A percentile compares a stretch with the other conserved stretches of the same genome.
Conservation (phyloP, 805 yeast genomes). For the Ogataea trehaloabstinens region DNA sequence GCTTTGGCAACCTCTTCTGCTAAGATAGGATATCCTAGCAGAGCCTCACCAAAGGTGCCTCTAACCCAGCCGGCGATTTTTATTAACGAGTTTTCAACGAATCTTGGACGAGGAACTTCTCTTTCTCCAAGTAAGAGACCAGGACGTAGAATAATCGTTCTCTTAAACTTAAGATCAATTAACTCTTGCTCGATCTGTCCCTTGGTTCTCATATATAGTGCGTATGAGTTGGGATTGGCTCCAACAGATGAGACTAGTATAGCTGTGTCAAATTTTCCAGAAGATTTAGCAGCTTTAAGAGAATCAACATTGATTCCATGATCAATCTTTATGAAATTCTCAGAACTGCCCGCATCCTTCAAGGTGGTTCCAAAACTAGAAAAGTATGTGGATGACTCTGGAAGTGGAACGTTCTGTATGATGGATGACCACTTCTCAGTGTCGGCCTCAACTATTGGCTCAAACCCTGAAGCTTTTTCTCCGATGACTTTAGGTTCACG, state of each 20-base stretch:
- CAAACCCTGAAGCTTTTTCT: conserved; percentile 10
- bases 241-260: conserved; percentile 67
- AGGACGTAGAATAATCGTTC: conserved; percentile 74
- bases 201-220: conserved; percentile 65
- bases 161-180: conserved; percentile 59
- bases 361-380: conserved; percentile 77
- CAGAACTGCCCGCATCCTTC: conserved; percentile 70
- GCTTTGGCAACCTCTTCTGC: conserved; percentile 67
- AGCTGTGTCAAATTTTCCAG: conserved; percentile 60
- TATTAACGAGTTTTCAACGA: conserved; percentile 31
- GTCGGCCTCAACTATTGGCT: conserved; percentile 46
- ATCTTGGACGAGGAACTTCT: conserved; percentile 36
- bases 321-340: conserved; percentile 68
- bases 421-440: conserved; percentile 48
- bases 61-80: conserved; percentile 33
- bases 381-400: conserved; percentile 44
- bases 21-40: conserved; percentile 44
- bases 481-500: conserved; percentile 34
- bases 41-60: conserved; percentile 33
- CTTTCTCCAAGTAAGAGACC: conserved; percentile 72
- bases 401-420: conserved; percentile 31
- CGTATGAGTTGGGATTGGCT: conserved; percentile 55
- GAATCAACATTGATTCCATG: conserved; percentile 65
- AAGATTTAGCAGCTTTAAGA: conserved; percentile 71
- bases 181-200: conserved; percentile 76